These are phyloP conservation scores for Tirmania nivea DNA, from an alignment of 495 filamentous ascomycete species.

Conservation along the genomic window DNA sequence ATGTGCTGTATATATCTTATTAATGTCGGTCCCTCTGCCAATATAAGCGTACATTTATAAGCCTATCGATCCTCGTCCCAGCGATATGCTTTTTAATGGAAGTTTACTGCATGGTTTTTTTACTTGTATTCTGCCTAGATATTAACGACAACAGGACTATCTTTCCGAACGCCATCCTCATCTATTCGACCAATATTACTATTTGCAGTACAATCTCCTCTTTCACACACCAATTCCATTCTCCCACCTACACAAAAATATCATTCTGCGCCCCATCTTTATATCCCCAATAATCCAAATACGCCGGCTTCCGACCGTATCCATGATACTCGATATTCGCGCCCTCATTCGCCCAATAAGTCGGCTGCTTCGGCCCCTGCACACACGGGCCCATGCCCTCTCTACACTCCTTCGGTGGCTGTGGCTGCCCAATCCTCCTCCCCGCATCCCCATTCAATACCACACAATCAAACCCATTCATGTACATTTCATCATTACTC, in stretches of 20 bases:
- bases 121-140: no score
- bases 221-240: no score
- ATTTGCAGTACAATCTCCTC: no score
- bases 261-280: conserved; percentile 27
- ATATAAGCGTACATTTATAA: no score
- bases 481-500: conserved; percentile 26
- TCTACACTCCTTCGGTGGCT: conserved; percentile 26
- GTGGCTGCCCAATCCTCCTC: conserved; percentile 21
- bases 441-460: conserved; percentile 26
- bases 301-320: conserved; percentile 20
- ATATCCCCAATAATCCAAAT: conserved; percentile 25
- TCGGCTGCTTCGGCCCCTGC: conserved; percentile 29
- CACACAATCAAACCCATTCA: conserved; percentile 35
- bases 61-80: no score
- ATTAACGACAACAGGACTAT: no score
- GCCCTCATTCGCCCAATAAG: conserved; percentile 20
- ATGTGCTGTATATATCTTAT: no score
- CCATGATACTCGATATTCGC: conserved; percentile 26
- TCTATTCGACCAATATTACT: no score
- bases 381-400: conserved; percentile 25
- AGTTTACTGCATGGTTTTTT: no score
- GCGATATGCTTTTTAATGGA: no score
- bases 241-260: conserved; percentile 19
- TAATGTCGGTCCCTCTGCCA: no score
- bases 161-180: no score